A percentile compares a stretch with the other conserved stretches of the same genome.
These are phyloP conservation scores for Clavispora fructus DNA, from an alignment of 805 yeast species.

Conservation along the genomic window DNA sequence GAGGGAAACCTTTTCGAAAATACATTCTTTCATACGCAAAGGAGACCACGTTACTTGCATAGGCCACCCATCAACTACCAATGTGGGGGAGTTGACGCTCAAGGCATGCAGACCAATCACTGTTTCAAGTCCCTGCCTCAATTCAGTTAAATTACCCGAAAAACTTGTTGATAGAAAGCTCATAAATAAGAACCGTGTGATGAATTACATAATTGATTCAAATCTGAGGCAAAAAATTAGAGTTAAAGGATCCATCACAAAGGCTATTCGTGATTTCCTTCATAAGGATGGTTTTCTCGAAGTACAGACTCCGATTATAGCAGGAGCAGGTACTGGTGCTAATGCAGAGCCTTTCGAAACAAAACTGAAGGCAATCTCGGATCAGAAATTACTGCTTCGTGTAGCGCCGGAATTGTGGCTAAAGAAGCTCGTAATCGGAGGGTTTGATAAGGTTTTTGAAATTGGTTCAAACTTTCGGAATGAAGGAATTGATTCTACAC, in stretches of 20 bases:
- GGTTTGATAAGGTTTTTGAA: slow-evolving; percentile 83
- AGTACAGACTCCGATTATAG: slow-evolving; percentile 83
- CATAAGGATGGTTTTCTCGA: slow-evolving; percentile 57
- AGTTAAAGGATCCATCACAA: slow-evolving; percentile 52
- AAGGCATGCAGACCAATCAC: slow-evolving; percentile 46
- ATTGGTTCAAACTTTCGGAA: slow-evolving; percentile 83
- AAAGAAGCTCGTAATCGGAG: slow-evolving; percentile 74
- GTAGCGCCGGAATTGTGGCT: slow-evolving; percentile 97
- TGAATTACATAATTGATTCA: slow-evolving; percentile 64
- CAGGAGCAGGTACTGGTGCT: slow-evolving; percentile 80
- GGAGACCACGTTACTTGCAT: slow-evolving; percentile 68
- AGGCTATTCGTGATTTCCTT: slow-evolving; percentile 54
- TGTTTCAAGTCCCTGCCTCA: slow-evolving; percentile 62
- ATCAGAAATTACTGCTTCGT: slow-evolving; percentile 51
- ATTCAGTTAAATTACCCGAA: slow-evolving; percentile 48
- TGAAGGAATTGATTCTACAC: slow-evolving; percentile 90
- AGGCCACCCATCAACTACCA: slow-evolving; percentile 74
- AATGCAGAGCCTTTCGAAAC: slow-evolving; percentile 85
- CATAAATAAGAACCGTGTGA: slow-evolving; percentile 62
- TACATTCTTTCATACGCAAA: slow-evolving; percentile 44
- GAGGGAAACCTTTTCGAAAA: slow-evolving; percentile 35
- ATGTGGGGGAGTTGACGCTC: slow-evolving; percentile 73
- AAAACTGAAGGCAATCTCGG: slow-evolving; percentile 29
- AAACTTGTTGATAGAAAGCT: slow-evolving; percentile 49
- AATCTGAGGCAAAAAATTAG: slow-evolving; percentile 41